These are phyloP conservation scores for Colletotrichum sp. DNA, from an alignment of 2,329 filamentous ascomycete genomes.

Conservation along the genomic window DNA sequence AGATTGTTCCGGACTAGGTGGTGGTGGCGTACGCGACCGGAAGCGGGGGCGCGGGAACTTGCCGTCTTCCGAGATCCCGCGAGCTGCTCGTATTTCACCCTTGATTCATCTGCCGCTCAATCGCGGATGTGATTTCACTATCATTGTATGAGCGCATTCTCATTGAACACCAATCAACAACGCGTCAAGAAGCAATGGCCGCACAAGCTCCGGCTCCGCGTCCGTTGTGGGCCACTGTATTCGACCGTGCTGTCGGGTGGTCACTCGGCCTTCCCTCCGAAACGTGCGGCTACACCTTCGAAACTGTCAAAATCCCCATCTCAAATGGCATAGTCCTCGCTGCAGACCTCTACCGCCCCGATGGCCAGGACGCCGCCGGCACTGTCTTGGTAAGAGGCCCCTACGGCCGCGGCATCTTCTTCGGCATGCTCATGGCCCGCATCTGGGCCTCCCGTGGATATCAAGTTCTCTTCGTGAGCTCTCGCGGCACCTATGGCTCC, in stretches of 20 bases:
- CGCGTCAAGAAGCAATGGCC: no score
- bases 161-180: no score
- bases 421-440: constrained; percentile 14
- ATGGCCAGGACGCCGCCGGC: constrained; percentile 4
- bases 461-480: constrained; percentile 25
- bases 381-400: constrained; percentile 18
- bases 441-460: constrained; percentile 27
- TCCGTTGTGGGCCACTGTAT: neutral
- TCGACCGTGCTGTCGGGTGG: neutral
- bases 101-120: no score
- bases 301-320: constrained; percentile 15
- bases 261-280: constrained; percentile 14
- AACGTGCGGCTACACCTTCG: constrained; percentile 10
- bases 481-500: constrained; percentile 18
- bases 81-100: neutral
- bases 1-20: neutral
- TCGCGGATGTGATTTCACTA: no score
- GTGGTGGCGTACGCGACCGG: neutral
- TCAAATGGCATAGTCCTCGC: constrained; percentile 26
- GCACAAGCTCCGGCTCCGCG: neutral
- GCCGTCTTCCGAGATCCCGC: neutral
- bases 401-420: constrained; percentile 18
- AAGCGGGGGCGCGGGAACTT: neutral
- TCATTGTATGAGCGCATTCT: no score
- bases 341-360: constrained; percentile 27